Evolutionary conservation across 2,329 filamentous ascomycete species (phyloP).

Genomic region (Paecilomyces niveus): DNA sequence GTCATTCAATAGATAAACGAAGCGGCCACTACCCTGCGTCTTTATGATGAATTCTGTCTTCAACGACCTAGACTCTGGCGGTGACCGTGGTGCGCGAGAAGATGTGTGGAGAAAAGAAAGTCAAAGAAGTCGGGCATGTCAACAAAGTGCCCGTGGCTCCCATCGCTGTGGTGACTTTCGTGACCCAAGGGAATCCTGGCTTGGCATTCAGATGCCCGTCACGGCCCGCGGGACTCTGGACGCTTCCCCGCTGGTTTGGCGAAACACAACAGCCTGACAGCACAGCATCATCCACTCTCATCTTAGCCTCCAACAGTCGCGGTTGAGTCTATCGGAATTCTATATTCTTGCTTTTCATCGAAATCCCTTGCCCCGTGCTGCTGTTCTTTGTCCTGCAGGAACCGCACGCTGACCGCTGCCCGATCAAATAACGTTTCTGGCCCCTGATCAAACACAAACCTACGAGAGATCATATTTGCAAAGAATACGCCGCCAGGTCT

Average conservation of each 20-base stretch:
- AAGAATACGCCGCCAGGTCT: background rate
- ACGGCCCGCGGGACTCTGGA: background rate
- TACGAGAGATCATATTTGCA: background rate
- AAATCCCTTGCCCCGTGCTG: background rate
- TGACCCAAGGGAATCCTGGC: conserved; percentile 6
- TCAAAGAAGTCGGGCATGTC: conserved; percentile 5
- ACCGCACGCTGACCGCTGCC: background rate
- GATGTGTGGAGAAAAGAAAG: conserved; percentile 1
- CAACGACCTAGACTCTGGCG: background rate
- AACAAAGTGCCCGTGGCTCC: conserved; percentile 10
- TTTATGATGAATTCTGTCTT: background rate
- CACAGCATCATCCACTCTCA: background rate
- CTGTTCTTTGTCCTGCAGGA: background rate
- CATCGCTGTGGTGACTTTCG: conserved; percentile 18
- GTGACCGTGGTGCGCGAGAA: background rate
- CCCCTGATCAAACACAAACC: background rate
- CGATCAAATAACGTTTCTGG: background rate
- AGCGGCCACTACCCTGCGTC: background rate
- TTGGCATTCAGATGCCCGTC: background rate
- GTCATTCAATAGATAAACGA: background rate
- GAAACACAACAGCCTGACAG: background rate
- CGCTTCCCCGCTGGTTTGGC: conserved; percentile 1
- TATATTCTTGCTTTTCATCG: background rate
- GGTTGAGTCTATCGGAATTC: background rate
- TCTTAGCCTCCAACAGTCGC: background rate